Conservation (phyloP, 805 yeast species). For the Ogataea salicorniae region DNA sequence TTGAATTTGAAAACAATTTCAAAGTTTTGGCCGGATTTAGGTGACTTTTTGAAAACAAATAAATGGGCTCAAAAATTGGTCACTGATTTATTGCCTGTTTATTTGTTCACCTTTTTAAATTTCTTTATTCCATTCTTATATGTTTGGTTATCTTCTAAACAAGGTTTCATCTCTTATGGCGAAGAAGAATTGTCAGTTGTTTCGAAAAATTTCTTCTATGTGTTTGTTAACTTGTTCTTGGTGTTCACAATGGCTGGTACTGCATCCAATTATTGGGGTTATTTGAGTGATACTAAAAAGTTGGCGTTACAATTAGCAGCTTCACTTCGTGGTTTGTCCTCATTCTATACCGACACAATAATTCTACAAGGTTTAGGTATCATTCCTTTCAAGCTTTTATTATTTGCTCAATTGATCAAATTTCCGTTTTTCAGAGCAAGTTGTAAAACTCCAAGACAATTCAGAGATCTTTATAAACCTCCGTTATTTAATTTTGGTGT, state of each 20-base stretch:
- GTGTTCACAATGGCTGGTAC: slow-evolving; percentile 95
- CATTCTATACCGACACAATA: slow-evolving; percentile 86
- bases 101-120: slow-evolving; percentile 81
- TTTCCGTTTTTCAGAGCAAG: slow-evolving; percentile 62
- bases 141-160: slow-evolving; percentile 74
- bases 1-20: slow-evolving; percentile 73
- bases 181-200: slow-evolving; percentile 90
- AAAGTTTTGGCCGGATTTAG: slow-evolving; percentile 79
- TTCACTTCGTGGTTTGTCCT: slow-evolving; percentile 70
- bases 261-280: slow-evolving; percentile 74
- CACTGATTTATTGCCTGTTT: slow-evolving; percentile 87
- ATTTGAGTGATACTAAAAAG: slow-evolving; percentile 81
- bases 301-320: slow-evolving; percentile 83
- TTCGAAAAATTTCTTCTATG: slow-evolving; percentile 88
- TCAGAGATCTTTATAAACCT: slow-evolving; percentile 70
- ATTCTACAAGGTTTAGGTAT: slow-evolving; percentile 81
- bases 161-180: slow-evolving; percentile 87
- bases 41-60: slow-evolving; percentile 55
- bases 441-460: slow-evolving; percentile 81
- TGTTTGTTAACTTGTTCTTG: slow-evolving; percentile 87
- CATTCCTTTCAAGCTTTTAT: slow-evolving; percentile 80
- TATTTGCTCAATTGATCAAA: slow-evolving; percentile 71
- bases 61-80: slow-evolving; percentile 74
- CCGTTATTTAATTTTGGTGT: slow-evolving; percentile 91
- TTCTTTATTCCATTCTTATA: slow-evolving; percentile 79